Base-by-base conservation (phyloP, 164 flowering plant species). In the Vitis riparia region DNA sequence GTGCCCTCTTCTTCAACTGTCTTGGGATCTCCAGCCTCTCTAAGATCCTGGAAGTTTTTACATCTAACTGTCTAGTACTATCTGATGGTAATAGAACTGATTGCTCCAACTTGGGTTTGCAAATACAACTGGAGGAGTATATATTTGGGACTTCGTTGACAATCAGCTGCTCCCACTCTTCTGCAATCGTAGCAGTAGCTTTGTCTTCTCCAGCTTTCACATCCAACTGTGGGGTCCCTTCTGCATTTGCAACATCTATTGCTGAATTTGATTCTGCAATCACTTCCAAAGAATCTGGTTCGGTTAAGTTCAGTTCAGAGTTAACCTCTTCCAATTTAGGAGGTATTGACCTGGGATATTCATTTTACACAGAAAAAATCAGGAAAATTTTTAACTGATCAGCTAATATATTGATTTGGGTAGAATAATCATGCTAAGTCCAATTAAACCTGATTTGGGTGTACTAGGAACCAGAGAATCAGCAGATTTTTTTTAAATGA, bases 11-110 rank as follows among this genome's bases (percentile, higher is more conserved):
- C 74, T 84, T 90, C 63, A 79, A 74, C 82, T 79, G 82, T 70
- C 74, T 90, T 8, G 96, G 97, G 27, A 70, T 75, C 74, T 90
- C 98, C 57, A 94, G 80, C 68, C 98, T 88, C 81, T 94, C 98
- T 72, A 94, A 73, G 79, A 94, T 94, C 74, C 88, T 86, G 55
- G 90, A 87, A 37, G 96, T 91, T 73, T 89, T 90, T 44, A 72
- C 83, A 70, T 86, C 92, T 75, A 80, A 47, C 62, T 77, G 87
- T 78, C 74, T 84, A 62, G 65, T 73, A 70, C 51, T 72, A 63
- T 78, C 79, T 15, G 70, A 51, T 11, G 85, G 77, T 0, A 83
- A 79, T n/a, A 70, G 30, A 60, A 75, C 65, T 29, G 73, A 53
- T 44, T 71, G 72, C 58, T 78, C 81, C 15, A 55, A 56, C 70